Base-by-base conservation (phyloP, 2,329 filamentous ascomycete genomes). In the Didymosphaeria variabile region DNA sequence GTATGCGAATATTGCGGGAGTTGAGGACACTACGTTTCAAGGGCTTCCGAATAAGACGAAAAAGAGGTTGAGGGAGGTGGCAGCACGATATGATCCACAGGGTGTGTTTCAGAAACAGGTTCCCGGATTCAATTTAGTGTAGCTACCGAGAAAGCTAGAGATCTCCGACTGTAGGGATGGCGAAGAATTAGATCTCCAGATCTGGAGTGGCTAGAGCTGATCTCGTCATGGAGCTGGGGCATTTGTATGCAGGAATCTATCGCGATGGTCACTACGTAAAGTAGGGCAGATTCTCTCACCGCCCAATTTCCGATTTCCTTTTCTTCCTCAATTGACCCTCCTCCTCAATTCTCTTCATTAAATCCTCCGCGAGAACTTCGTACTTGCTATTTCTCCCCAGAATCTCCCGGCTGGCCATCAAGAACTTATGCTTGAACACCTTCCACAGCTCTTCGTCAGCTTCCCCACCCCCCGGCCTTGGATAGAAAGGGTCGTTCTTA, bases 401-500 rank as follows among this genome's bases (percentile, higher is more conserved):
- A 55, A 63, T 56, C 42, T 31, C 19, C 42, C 32, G n/a, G 49
- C 62, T 61, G 32, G 46, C 31, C 17, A 38, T 29, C 31, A 64
- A 38, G 42, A 57, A 64, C 34, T 38, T 59, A 34, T 49, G 6
- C 49, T 60, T 59, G 55, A 64, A 64, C n/a, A 40, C 36, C 13
- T 54, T 49, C 62, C 62, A 64, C n/a, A 69, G 53, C 38, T 57
- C 34, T 23, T 62, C 23, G 52, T 68, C 58, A 17, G 40, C 49
- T 9, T 58, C 46, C 7, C 21, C 60, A 49, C 29, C 57, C 23
- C 49, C 58, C 12, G 62, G 63, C 17, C 62, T 57, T 10, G 84
- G 84, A 64, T 79, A 87, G 58, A 79, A 87, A 0, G 83, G 84
- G 57, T 87, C 84, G 53, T 87, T 87, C 5, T 73, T 71, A 67